Percentiles rank a stretch among this genome's conserved stretches.
These are phyloP conservation scores for Gamarada debralockiae DNA, from an alignment of 495 filamentous ascomycete species.

Conservation along the genomic window DNA sequence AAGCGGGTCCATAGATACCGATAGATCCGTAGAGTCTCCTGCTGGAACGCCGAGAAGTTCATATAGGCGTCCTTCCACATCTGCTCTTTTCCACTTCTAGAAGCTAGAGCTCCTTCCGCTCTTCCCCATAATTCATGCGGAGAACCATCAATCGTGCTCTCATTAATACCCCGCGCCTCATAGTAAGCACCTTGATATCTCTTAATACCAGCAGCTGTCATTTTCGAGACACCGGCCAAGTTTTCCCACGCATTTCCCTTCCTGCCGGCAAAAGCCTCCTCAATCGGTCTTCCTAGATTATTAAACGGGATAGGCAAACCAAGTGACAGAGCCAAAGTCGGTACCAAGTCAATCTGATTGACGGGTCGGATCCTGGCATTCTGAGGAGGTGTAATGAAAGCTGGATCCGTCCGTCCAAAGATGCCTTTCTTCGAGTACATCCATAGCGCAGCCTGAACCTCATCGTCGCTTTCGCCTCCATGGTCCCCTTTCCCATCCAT, in stretches of 20 bases:
- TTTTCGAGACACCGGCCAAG: conserved; percentile 67
- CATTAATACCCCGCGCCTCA: conserved; percentile 56
- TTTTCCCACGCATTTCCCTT: conserved; percentile 67
- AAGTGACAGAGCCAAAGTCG: conserved; percentile 80
- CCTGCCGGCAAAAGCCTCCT: conserved; percentile 81
- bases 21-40: conserved; percentile 74
- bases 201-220: conserved; percentile 83
- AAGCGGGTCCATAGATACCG: conserved; percentile 88
- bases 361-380: conserved; percentile 76
- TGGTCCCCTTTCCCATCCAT: conserved; percentile 98
- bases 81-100: conserved; percentile 27
- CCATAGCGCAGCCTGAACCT: conserved; percentile 93
- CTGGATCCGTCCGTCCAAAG: conserved; percentile 72
- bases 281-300: conserved; percentile 91
- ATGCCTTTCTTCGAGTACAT: conserved; percentile 87
- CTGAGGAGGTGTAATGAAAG: conserved; percentile 58
- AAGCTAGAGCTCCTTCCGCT: conserved; percentile 32
- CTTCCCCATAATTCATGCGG: conserved; percentile 53
- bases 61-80: conserved; percentile 44
- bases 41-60: conserved; percentile 69
- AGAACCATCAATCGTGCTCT: conserved; percentile 50
- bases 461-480: conserved; percentile 92
- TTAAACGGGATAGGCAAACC: conserved; percentile 96
- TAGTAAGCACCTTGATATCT: conserved; percentile 70
- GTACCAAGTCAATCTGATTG: conserved; percentile 95